Evolutionary conservation across 2,329 filamentous ascomycete genomes (phyloP), one percentile per base, ranked within the genome.

Genomic region (Bipolaris gigantea): DNA sequence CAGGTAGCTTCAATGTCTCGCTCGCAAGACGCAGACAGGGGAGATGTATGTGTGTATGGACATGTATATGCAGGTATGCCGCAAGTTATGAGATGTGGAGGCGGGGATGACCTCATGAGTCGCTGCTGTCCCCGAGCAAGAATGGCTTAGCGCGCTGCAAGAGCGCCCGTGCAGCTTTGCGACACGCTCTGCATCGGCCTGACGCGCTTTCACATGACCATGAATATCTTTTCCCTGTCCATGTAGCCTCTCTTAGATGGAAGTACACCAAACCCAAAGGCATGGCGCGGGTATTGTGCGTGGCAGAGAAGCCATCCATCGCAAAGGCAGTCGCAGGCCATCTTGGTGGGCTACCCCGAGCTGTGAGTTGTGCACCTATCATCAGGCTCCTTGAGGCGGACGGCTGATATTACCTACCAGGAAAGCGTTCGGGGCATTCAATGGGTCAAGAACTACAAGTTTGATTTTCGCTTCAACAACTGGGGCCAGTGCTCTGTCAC

Each of bases 371-470:
- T 5, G 16, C 9, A 25, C n/a, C 35, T 13, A 21, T 23, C 32
- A 30, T 30, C 33, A 27, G n/a, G n/a, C 33, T 10, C 13, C 16
- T 23, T 16, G 15, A 36, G 21, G 42, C 34, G 21, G 8, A 50
- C 33, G 39, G 40, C 62, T 63, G 48, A 65, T 33, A 13, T 36
- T 13, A 19, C 27, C 66, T 13, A 19, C 33, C 66, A 95, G 90
- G 81, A 82, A 63, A 82, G 84, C 58, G 89, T 91, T 3, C 80
- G 70, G 33, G 83, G 85, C 18, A 86, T 86, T 60, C 83, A 84
- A 64, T 97, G 87, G 76, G 88, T 96, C 73, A 97, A 97, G 73
- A 99, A 99, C 68, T 97, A 97, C 77, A 82, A 86, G 25, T 99
- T 99, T 70, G 83, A 88, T 41, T 99, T 94, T 76, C 86, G 90